These are phyloP conservation scores for Trichoderma asperellum DNA, from an alignment of 2,329 filamentous ascomycete species.

Conservation along the genomic window DNA sequence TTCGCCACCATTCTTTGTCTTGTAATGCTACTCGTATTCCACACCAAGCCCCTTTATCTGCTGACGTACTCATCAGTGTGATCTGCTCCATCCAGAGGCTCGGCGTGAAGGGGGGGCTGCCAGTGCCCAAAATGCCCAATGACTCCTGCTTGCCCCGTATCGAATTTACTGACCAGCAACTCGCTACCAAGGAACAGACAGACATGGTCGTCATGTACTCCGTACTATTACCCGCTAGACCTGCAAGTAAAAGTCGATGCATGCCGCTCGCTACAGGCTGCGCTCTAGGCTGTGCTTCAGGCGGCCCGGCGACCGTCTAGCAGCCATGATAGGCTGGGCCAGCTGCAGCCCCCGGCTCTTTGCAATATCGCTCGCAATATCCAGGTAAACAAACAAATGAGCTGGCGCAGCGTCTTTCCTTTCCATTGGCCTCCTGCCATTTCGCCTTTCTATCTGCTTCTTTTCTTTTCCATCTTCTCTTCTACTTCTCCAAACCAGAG, in stretches of 20 bases:
- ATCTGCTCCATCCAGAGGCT: not conserved
- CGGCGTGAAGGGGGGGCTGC: not conserved
- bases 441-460: not conserved
- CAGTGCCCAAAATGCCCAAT: not conserved
- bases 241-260: not conserved
- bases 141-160: not conserved
- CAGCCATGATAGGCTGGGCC: not conserved
- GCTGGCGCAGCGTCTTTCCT: not conserved
- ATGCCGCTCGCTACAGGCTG: not conserved
- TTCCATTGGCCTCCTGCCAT: not conserved
- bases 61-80: not conserved
- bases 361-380: not conserved
- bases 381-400: conserved; percentile 16
- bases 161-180: not conserved
- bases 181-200: not conserved
- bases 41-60: not conserved
- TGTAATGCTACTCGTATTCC: not conserved
- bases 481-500: not conserved
- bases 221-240: not conserved
- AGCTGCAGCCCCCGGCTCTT: not conserved
- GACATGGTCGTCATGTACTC: not conserved
- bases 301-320: not conserved
- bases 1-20: not conserved
- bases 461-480: not conserved
- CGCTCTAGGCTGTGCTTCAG: not conserved